These are phyloP conservation scores for Arachis monticola DNA, from an alignment of 331 rosid species.

Conservation along the genomic window DNA sequence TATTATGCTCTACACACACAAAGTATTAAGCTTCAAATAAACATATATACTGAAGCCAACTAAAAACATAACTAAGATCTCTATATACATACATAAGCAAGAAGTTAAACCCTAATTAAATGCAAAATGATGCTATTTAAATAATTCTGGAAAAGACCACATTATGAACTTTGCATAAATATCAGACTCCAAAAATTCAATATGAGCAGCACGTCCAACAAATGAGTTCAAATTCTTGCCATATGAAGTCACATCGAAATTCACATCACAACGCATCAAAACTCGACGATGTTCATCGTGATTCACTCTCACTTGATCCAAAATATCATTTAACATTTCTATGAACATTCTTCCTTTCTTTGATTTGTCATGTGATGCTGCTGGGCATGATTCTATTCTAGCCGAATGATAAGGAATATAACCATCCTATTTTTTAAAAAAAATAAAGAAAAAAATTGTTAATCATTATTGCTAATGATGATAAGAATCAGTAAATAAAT, in stretches of 20 bases:
- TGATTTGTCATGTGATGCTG: conserved; percentile 80
- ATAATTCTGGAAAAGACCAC: conserved; percentile 93
- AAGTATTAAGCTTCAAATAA: neutral
- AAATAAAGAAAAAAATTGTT: no score
- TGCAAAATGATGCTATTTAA: conserved; percentile 46
- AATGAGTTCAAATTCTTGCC: conserved; percentile 91
- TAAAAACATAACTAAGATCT: conserved; percentile 33
- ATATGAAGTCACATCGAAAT: conserved; percentile 75
- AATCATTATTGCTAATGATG: neutral
- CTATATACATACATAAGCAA: conserved; percentile 5
- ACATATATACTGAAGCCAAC: conserved; percentile 16
- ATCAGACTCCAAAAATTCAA: conserved; percentile 93
- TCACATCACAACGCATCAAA: conserved; percentile 91
- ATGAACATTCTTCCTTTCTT: conserved; percentile 70
- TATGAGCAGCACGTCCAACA: conserved; percentile 93
- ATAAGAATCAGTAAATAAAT: conserved; percentile 5
- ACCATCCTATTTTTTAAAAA: conserved; percentile 61
- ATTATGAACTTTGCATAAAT: conserved; percentile 75
- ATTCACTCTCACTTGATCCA: conserved; percentile 85
- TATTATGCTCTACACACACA: no score
- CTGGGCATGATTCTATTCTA: conserved; percentile 86
- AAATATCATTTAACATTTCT: conserved; percentile 81
- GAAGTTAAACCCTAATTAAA: conserved; percentile 18
- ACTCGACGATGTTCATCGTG: conserved; percentile 59
- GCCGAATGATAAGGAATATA: conserved; percentile 99